Conservation (phyloP, 2,329 filamentous ascomycete genomes). For the Ophiostoma angusticollis region DNA sequence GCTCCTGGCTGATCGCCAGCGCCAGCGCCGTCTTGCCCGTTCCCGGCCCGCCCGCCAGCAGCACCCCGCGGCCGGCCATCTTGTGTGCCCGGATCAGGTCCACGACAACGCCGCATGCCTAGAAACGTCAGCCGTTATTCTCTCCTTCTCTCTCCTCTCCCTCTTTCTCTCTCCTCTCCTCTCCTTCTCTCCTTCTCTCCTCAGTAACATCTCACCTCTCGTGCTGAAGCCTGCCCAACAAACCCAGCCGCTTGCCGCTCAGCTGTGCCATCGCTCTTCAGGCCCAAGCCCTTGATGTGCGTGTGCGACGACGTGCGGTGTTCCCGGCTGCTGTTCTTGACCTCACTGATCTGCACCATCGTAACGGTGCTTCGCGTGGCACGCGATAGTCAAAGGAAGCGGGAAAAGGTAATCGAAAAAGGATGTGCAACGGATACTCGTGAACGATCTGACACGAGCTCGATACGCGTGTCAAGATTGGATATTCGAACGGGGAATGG, state of each 20-base stretch:
- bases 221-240: conserved; percentile 73
- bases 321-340: conserved; percentile 88
- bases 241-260: conserved; percentile 73
- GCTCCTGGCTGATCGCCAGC: conserved; percentile 87
- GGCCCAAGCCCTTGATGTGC: conserved; percentile 89
- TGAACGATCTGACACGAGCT: too few relatives aligned
- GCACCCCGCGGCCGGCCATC: conserved; percentile 88
- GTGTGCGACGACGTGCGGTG: conserved; percentile 94
- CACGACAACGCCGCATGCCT: conserved; percentile 92
- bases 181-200: neutral
- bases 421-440: too few relatives aligned
- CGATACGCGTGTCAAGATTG: too few relatives aligned
- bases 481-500: too few relatives aligned
- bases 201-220: conserved; percentile 52
- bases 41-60: conserved; percentile 86
- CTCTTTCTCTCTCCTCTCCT: neutral
- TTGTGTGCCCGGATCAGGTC: conserved; percentile 93
- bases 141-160: too few relatives aligned
- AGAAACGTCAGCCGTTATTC: neutral
- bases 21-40: conserved; percentile 96
- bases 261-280: conserved; percentile 74
- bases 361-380: conserved; percentile 21
- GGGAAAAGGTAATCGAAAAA: neutral
- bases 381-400: neutral
- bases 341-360: conserved; percentile 87